Base-by-base conservation (phyloP, 768 basidiomycete species). In the Tulasnella sp. region DNA sequence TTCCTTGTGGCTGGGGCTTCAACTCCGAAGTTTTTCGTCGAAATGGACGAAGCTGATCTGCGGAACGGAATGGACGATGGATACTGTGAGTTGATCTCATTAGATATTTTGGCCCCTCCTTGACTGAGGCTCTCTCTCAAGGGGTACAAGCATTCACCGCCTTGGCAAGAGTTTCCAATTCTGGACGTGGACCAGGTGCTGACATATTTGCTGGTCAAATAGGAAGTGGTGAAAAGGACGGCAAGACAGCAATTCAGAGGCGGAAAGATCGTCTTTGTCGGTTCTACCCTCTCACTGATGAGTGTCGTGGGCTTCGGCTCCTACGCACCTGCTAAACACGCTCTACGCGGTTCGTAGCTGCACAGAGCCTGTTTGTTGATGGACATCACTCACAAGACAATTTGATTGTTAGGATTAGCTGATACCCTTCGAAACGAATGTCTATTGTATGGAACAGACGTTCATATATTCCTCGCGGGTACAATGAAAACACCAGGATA, bases 251-350 rank as follows among this genome's bases (percentile, higher is more conserved):
- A 60, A 88, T 46, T 85, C 86, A 31, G 89, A 90, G 81, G 90
- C 60, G 77, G 93, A 31, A 95, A 93, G 84, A 92, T 96, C 54
- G 88, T 94, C 24, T 90, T 97, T 58, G 80, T 80, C 20, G 80
- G 80, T 31, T 95, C 94, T 0, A 90, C 92, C 7, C 86, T 96
- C 16, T 93, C 92, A 1, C 91, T 92, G 83, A 92, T 95, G 88
- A 89, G 90, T 2, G 90, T 96, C 78, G 86, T 93, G 4, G 96
- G 96, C 0, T 97, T 92, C 83, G 88, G 92, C 1, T 90, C 91
- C 0, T 97, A 97, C 85, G 88, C 93, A 0, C 94, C 96, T 0
- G 93, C 91, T 14, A 97, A 97, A 84, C 93, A 94, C 83, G 96
- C 96, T 11, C 85, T 97, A 8, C 87, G 95, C 86, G 96, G 96